Conservation (phyloP, 306 rosid species). For the Vigna angularis region DNA sequence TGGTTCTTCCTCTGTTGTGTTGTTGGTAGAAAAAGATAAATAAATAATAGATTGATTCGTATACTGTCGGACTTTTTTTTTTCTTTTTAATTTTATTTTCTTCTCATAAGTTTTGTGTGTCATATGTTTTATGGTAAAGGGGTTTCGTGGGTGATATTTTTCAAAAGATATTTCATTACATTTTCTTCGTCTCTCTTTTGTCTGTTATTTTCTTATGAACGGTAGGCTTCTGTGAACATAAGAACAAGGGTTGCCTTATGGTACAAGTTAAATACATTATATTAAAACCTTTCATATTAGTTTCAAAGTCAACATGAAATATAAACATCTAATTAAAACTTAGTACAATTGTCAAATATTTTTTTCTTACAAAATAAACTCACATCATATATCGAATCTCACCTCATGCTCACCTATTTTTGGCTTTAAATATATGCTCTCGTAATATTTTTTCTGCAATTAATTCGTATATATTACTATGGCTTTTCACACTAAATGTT, state of each 20-base stretch:
- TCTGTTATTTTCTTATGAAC: not conserved
- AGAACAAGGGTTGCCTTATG: constrained; percentile 34
- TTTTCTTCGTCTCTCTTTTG: constrained; percentile 7
- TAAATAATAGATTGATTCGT: not conserved
- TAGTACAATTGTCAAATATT: not conserved
- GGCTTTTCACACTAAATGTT: not conserved
- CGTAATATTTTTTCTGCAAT: not conserved
- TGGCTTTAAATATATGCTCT: constrained; percentile 1
- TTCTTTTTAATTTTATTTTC: not conserved
- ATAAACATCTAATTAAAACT: constrained; percentile 1
- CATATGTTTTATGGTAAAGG: constrained; percentile 31
- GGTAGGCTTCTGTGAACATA: constrained; percentile 8
- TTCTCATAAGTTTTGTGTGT: not conserved
- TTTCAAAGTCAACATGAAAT: constrained; percentile 46
- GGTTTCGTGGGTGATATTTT: constrained; percentile 51
- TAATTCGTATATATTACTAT: not conserved
- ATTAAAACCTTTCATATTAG: constrained; percentile 12
- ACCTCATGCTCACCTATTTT: not conserved
- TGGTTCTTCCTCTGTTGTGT: too few species aligned
- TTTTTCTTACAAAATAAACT: not conserved
- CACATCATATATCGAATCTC: not conserved
- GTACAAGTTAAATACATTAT: constrained; percentile 48
- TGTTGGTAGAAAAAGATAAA: not conserved
- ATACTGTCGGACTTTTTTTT: constrained; percentile 20
- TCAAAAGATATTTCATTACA: constrained; percentile 40